Percentiles rank a stretch among this genome's conserved stretches.
These are phyloP conservation scores for Eragrostis tef DNA, from an alignment of 202 grass and related monocot genomes.

Conservation along the genomic window DNA sequence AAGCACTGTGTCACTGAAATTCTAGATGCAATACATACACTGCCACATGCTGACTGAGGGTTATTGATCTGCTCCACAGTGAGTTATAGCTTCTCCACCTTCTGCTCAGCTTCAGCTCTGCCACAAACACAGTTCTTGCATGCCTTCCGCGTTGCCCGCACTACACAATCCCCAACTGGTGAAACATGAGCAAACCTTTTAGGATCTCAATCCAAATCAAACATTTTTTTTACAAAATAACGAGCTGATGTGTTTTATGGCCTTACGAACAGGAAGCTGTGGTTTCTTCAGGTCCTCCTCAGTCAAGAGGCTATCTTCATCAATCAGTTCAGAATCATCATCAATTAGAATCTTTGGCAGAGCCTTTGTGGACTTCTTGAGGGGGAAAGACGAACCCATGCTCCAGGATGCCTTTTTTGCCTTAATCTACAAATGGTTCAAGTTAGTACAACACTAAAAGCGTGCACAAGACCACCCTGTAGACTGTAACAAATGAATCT, in stretches of 20 bases:
- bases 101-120: constrained; percentile 73
- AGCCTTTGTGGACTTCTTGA: constrained; percentile 66
- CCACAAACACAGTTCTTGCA: constrained; percentile 92
- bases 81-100: constrained; percentile 76
- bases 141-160: constrained; percentile 77
- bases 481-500: neutral
- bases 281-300: constrained; percentile 97
- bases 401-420: constrained; percentile 92
- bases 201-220: constrained; percentile 4
- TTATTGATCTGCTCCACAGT: constrained; percentile 79
- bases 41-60: constrained; percentile 87
- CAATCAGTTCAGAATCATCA: constrained; percentile 82
- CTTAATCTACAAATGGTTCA: constrained; percentile 58
- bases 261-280: constrained; percentile 72
- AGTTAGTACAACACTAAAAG: constrained; percentile 18
- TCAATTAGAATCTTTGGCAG: constrained; percentile 84
- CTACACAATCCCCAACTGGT: constrained; percentile 81
- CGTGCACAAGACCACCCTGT: neutral
- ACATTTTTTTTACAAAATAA: neutral
- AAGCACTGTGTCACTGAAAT: neutral
- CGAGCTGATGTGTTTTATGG: neutral
- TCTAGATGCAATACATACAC: constrained; percentile 47
- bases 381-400: constrained; percentile 78
- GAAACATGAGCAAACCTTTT: constrained; percentile 23
- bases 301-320: constrained; percentile 89